These are phyloP conservation scores for Saxispiralis lemnorum DNA, from an alignment of 495 filamentous ascomycete species.

Conservation along the genomic window DNA sequence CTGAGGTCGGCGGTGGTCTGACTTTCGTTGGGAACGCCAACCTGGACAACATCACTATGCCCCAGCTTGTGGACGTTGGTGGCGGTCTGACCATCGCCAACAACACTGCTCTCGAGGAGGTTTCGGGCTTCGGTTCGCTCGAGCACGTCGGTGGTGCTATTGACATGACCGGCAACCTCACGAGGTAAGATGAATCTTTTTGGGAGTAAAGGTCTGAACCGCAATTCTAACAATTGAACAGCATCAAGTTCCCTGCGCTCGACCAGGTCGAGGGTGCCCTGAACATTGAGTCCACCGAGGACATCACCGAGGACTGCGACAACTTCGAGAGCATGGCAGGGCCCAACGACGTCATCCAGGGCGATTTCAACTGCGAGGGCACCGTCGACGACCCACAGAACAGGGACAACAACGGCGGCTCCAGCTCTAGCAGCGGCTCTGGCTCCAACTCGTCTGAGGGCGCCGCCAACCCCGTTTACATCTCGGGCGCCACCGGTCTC, in stretches of 20 bases:
- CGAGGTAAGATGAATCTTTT: slow-evolving; percentile 34
- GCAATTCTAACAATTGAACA: slow-evolving; percentile 23
- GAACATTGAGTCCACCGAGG: slow-evolving; percentile 57
- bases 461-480: slow-evolving; percentile 19
- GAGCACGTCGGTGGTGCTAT: slow-evolving; percentile 63
- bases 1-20: slow-evolving; percentile 44
- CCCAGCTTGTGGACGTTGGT: slow-evolving; percentile 45
- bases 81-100: slow-evolving; percentile 73
- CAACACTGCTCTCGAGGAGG: slow-evolving; percentile 52
- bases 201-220: background rate
- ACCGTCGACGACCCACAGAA: slow-evolving; percentile 17
- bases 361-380: slow-evolving; percentile 27
- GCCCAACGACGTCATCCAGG: slow-evolving; percentile 25
- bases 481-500: slow-evolving; percentile 19
- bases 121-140: slow-evolving; percentile 50
- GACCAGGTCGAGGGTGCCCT: slow-evolving; percentile 68
- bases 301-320: slow-evolving; percentile 20
- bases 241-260: slow-evolving; percentile 50
- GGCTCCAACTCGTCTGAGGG: slow-evolving; percentile 1
- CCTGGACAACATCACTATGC: slow-evolving; percentile 62
- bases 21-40: slow-evolving; percentile 62
- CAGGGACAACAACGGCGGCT: slow-evolving; percentile 14
- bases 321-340: slow-evolving; percentile 37
- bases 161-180: slow-evolving; percentile 75
- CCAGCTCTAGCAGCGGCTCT: slow-evolving; percentile 11